phyloP scores from a whole-genome alignment of 257 asterid species.

The Orobanche coerulescens region DNA sequence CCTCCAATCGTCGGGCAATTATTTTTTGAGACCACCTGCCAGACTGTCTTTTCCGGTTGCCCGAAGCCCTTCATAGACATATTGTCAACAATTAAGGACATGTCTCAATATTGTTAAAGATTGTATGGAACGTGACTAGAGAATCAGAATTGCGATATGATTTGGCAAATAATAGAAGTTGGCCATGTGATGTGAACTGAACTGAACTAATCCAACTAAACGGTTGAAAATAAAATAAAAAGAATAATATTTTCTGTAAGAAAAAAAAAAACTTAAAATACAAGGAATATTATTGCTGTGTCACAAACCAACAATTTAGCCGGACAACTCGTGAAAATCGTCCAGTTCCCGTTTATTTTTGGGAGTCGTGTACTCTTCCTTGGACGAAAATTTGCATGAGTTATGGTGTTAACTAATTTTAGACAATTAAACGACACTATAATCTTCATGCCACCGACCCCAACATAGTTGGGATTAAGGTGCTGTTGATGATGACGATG shows the following conservation, averaged over 20 bases:
- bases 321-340: too few species aligned
- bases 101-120: not conserved
- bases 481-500: too few species aligned
- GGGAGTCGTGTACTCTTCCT: not conserved
- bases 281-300: not conserved
- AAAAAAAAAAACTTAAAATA: not conserved
- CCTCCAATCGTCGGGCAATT: too few species aligned
- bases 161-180: not conserved
- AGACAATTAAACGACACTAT: too few species aligned
- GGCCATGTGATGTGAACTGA: conserved; percentile 8
- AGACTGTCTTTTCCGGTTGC: too few species aligned
- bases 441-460: too few species aligned
- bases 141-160: conserved; percentile 3
- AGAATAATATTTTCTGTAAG: not conserved
- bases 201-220: not conserved
- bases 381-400: too few species aligned
- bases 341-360: not conserved
- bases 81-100: not conserved
- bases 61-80: too few species aligned
- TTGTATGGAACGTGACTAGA: not conserved
- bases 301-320: conserved; percentile 3
- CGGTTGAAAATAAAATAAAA: not conserved
- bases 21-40: too few species aligned
- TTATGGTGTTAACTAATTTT: too few species aligned
- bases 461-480: too few species aligned